Conservation (phyloP, 257 asterid genomes). For the Solanum commersonii region DNA sequence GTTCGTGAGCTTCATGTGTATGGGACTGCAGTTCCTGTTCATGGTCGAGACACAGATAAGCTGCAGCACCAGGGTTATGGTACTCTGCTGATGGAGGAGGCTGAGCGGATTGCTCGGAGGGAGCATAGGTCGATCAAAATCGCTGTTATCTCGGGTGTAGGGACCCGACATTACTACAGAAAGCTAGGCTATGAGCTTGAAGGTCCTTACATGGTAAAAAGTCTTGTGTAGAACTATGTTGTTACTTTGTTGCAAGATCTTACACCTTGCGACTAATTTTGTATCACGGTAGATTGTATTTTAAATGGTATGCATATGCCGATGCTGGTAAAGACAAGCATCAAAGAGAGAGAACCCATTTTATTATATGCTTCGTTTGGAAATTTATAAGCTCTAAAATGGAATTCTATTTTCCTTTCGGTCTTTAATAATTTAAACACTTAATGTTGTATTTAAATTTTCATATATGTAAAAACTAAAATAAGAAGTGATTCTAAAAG, state of each 20-base stretch:
- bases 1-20: conserved; percentile 93
- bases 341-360: neutral
- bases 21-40: conserved; percentile 98
- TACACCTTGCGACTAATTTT: neutral
- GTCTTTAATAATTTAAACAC: neutral
- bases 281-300: neutral
- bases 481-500: neutral
- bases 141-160: conserved; percentile 94
- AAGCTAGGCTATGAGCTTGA: conserved; percentile 95
- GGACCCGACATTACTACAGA: conserved; percentile 93
- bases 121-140: conserved; percentile 89
- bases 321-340: neutral
- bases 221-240: conserved; percentile 19
- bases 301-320: neutral
- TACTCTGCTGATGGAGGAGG: conserved; percentile 94
- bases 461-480: too few species aligned
- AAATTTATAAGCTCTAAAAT: neutral
- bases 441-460: neutral
- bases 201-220: conserved; percentile 97
- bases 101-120: conserved; percentile 61
- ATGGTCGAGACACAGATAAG: conserved; percentile 87
- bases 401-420: neutral
- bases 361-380: neutral
- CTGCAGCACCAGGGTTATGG: conserved; percentile 98
- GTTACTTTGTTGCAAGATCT: neutral